Evolutionary conservation across 2,329 filamentous ascomycete species (phyloP).

Genomic region (Clonostachys byssicola): DNA sequence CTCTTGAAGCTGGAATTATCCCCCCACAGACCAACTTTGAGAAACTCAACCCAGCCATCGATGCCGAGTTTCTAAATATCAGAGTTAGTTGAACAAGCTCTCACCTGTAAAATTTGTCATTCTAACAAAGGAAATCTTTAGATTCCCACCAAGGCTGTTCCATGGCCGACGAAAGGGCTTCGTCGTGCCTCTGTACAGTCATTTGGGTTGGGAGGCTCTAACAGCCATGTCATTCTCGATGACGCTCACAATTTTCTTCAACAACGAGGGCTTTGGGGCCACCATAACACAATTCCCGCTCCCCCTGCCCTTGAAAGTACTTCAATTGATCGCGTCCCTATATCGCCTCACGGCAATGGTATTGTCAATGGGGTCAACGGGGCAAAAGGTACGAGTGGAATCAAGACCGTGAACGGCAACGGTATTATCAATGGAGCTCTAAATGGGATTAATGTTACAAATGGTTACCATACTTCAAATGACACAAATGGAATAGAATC

Average conservation of each 20-base stretch:
- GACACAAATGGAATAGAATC: too few relatives aligned
- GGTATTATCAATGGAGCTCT: too few relatives aligned
- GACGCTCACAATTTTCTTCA: neutral
- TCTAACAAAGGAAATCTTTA: neutral
- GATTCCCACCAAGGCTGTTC: neutral
- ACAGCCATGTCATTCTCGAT: constrained; percentile 20
- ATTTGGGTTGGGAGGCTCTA: constrained; percentile 32
- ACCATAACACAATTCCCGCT: neutral
- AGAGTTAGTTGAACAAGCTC: neutral
- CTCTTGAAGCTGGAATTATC: constrained; percentile 17
- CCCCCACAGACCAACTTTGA: constrained; percentile 15
- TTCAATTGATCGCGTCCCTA: neutral
- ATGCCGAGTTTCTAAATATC: neutral
- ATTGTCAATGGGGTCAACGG: neutral
- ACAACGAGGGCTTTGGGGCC: neutral
- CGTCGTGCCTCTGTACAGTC: constrained; percentile 26
- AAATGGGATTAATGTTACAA: too few relatives aligned
- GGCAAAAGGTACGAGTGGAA: neutral
- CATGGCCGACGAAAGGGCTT: constrained; percentile 20
- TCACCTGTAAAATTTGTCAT: neutral
- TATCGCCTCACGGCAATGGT: neutral
- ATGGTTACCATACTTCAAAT: too few relatives aligned
- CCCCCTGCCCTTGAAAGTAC: neutral
- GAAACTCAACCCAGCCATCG: constrained; percentile 15
- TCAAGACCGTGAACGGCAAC: too few relatives aligned